These are phyloP conservation scores for Ustilago sp. DNA, from an alignment of 1,284 basidiomycete species.

Conservation along the genomic window DNA sequence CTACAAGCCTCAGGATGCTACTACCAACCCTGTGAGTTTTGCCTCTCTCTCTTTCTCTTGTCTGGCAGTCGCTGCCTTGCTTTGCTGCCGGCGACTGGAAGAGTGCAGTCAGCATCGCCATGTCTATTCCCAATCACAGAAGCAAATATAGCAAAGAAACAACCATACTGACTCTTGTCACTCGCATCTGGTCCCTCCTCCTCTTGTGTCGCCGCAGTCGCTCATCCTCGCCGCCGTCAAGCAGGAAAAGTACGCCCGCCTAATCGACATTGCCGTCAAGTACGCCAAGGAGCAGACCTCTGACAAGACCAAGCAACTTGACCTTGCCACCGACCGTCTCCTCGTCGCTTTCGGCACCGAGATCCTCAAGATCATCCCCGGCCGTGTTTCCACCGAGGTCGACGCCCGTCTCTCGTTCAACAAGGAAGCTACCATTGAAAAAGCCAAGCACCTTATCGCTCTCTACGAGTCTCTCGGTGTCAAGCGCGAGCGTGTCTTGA, in stretches of 20 bases:
- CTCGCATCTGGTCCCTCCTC: background rate
- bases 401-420: constrained; percentile 97
- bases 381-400: constrained; percentile 98
- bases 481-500: constrained; percentile 87
- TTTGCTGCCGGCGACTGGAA: background rate
- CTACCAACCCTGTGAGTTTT: constrained; percentile 67
- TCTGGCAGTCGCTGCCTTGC: background rate
- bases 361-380: constrained; percentile 95
- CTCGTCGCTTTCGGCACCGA: constrained; percentile 96
- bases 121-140: background rate
- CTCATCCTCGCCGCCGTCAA: constrained; percentile 90
- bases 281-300: constrained; percentile 82
- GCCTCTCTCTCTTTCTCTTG: background rate
- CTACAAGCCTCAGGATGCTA: constrained; percentile 70
- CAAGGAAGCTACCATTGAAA: constrained; percentile 88
- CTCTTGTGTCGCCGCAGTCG: constrained; percentile 49
- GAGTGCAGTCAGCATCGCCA: background rate
- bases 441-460: constrained; percentile 85
- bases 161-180: constrained; percentile 3
- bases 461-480: constrained; percentile 93
- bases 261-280: constrained; percentile 85
- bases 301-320: constrained; percentile 63
- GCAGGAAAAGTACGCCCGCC: constrained; percentile 84
- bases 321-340: constrained; percentile 87
- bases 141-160: background rate